Percentiles rank a stretch among this genome's conserved stretches.
These are phyloP conservation scores for Hibiscus syriacus DNA, from an alignment of 345 rosid genomes.

Conservation along the genomic window DNA sequence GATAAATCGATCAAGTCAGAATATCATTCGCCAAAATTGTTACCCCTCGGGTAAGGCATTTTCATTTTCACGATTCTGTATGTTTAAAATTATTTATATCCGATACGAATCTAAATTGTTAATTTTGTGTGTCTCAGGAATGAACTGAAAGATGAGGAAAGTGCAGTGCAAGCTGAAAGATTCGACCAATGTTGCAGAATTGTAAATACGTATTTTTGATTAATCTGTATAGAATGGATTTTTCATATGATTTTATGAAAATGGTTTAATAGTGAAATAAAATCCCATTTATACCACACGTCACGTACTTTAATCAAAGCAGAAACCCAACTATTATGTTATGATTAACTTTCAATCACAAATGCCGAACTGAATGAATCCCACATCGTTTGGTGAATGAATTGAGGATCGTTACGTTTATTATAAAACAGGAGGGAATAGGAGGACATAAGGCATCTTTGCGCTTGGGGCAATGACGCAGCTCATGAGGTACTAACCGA, in stretches of 20 bases:
- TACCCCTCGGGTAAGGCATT: not conserved
- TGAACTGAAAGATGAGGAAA: not conserved
- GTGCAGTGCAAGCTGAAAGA: not conserved
- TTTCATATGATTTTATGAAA: not conserved
- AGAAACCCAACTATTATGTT: too few species aligned
- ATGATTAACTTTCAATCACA: not conserved
- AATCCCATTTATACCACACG: not conserved
- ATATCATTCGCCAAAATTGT: slow-evolving; percentile 10
- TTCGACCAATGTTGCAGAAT: not conserved
- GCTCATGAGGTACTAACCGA: too few species aligned
- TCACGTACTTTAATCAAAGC: too few species aligned
- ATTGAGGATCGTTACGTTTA: not conserved
- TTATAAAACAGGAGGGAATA: not conserved
- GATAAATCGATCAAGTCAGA: slow-evolving; percentile 7
- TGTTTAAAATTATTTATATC: not conserved
- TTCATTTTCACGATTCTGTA: too few species aligned
- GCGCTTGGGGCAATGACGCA: too few species aligned
- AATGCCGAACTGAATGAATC: not conserved
- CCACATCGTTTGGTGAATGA: not conserved
- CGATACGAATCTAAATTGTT: not conserved
- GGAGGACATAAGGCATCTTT: too few species aligned
- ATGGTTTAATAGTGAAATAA: not conserved
- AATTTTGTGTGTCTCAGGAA: not conserved
- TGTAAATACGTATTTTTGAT: not conserved
- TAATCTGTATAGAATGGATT: not conserved